Conservation (phyloP, 768 basidiomycete genomes). For the Leccinum subgranulosum region DNA sequence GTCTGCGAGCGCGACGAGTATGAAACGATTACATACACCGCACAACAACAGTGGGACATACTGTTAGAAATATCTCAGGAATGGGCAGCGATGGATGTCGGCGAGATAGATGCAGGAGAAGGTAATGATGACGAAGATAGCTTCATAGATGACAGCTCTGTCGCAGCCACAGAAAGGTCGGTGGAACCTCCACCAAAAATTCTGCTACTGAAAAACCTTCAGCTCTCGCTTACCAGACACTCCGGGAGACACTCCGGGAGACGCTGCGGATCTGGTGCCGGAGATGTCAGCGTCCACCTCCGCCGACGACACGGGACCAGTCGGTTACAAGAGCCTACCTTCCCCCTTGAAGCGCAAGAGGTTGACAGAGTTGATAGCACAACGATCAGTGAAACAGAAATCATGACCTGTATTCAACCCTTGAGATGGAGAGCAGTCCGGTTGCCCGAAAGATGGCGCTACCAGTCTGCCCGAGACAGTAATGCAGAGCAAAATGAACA, state of each 20-base stretch:
- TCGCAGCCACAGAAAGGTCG: slow-evolving; percentile 8
- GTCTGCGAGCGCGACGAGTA: slow-evolving; percentile 8
- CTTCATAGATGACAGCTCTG: slow-evolving; percentile 2
- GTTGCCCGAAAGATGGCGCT: not conserved
- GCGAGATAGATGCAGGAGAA: slow-evolving; percentile 10
- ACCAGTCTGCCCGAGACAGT: slow-evolving; percentile 22
- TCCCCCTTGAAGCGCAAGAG: slow-evolving; percentile 23
- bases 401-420: not conserved
- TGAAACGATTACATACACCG: slow-evolving; percentile 15
- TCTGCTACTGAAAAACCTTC: slow-evolving; percentile 7
- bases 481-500: slow-evolving; percentile 5
- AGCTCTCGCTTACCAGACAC: slow-evolving; percentile 4
- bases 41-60: slow-evolving; percentile 19
- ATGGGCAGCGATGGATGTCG: slow-evolving; percentile 11
- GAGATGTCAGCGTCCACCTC: not conserved
- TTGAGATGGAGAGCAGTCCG: not conserved
- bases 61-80: slow-evolving; percentile 17
- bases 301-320: not conserved
- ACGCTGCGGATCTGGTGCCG: slow-evolving; percentile 2
- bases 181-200: not conserved
- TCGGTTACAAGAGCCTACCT: slow-evolving; percentile 18
- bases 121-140: slow-evolving; percentile 5
- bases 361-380: slow-evolving; percentile 10
- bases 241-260: not conserved
- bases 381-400: not conserved